Evolutionary conservation across 768 basidiomycete species (phyloP).

Genomic region (Calocybe gangraenosa): DNA sequence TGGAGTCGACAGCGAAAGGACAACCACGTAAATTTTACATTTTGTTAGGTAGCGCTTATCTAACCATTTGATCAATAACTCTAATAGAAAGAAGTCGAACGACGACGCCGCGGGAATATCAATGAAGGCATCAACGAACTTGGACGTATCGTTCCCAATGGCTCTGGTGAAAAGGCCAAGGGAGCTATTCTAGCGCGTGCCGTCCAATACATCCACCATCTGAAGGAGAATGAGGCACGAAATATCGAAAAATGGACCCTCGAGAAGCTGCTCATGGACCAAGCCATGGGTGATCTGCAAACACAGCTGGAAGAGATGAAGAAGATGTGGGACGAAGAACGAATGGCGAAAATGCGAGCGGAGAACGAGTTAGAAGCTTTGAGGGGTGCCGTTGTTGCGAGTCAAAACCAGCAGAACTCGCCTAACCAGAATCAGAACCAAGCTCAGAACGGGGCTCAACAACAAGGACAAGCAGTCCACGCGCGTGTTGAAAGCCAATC

Average conservation of each 20-base stretch:
- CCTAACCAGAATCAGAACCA: not conserved
- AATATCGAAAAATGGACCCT: conserved; percentile 94
- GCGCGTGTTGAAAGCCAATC: conserved; percentile 9
- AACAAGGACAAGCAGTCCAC: conserved; percentile 9
- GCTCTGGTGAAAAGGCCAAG: conserved; percentile 84
- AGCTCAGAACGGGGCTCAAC: conserved; percentile 2
- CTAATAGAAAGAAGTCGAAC: conserved; percentile 94
- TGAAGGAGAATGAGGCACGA: conserved; percentile 86
- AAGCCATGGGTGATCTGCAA: conserved; percentile 85
- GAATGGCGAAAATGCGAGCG: conserved; percentile 49
- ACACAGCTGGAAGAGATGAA: conserved; percentile 80
- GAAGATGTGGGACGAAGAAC: conserved; percentile 79
- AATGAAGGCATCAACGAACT: conserved; percentile 96
- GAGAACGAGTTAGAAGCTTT: conserved; percentile 65
- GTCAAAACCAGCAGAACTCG: conserved; percentile 1
- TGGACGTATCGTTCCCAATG: conserved; percentile 83
- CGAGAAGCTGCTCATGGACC: conserved; percentile 89
- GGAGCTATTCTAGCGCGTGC: conserved; percentile 85
- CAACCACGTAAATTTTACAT: conserved; percentile 57
- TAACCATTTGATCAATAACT: too few relatives aligned
- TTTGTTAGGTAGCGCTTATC: not conserved
- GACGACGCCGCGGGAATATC: conserved; percentile 90
- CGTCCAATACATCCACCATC: conserved; percentile 87
- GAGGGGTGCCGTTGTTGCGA: conserved; percentile 25
- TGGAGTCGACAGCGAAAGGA: conserved; percentile 80